These are phyloP conservation scores for Hymenoscyphus fructigenus DNA, from an alignment of 2,329 filamentous ascomycete species.

Conservation along the genomic window DNA sequence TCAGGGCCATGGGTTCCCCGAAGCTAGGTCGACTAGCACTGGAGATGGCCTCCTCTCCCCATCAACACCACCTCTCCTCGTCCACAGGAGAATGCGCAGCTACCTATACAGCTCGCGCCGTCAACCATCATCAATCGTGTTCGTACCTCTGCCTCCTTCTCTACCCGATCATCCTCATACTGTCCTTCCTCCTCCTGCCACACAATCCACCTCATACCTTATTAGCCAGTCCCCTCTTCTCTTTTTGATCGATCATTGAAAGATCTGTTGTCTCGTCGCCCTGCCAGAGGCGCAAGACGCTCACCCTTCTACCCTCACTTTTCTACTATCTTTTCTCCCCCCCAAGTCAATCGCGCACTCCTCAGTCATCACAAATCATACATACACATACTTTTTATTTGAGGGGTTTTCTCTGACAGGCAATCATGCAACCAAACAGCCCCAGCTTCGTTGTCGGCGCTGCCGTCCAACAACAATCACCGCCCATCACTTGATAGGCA, in stretches of 20 bases:
- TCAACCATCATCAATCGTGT: constrained; percentile 32
- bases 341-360: constrained; percentile 11
- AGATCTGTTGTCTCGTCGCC: constrained; percentile 21
- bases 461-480: constrained; percentile 26
- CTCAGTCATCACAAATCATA: constrained; percentile 13
- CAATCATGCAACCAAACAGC: constrained; percentile 41
- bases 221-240: constrained; percentile 19
- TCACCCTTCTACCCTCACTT: constrained; percentile 25
- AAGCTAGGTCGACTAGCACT: not conserved
- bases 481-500: constrained; percentile 36
- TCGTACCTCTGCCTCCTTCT: constrained; percentile 32
- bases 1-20: not conserved
- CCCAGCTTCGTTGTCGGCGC: constrained; percentile 30
- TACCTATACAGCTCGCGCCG: not conserved
- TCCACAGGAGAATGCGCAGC: not conserved
- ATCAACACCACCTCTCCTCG: not conserved
- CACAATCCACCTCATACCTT: constrained; percentile 6
- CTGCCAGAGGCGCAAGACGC: constrained; percentile 25
- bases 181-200: constrained; percentile 10
- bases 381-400: constrained; percentile 23
- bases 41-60: not conserved
- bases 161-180: constrained; percentile 17
- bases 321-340: constrained; percentile 19
- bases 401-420: constrained; percentile 38
- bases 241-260: constrained; percentile 21